Evolutionary conservation across 2,329 filamentous ascomycete species (phyloP), one percentile per base, ranked within the genome.

Genomic region (Fusarium concolor): DNA sequence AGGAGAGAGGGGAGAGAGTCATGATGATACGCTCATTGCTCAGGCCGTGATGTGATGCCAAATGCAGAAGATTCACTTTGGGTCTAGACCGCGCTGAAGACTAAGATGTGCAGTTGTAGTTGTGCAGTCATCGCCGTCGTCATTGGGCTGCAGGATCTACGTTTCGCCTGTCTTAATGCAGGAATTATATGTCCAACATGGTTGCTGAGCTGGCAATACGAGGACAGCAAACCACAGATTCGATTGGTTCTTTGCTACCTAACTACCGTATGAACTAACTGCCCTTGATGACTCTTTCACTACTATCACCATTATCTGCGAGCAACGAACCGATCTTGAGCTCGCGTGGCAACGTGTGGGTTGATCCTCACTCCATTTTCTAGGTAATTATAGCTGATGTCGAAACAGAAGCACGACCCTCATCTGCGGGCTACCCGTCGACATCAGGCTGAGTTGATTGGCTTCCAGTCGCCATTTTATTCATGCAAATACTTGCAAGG

Each of bases 401-500:
- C 62, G 71, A 73, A 73, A 73, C 67, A 69, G 57, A 72, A 71
- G 69, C 67, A 67, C 46, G 56, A 47, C 53, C 59, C 60, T 20
- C 54, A 47, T 35, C 44, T 41, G 64, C 57, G 67, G 67, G 45
- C 49, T 61, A 65, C 57, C 67, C 65, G 69, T 51, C 45, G 39
- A 42, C 57, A 31, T 52, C 39, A 39, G 33, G 15, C 46, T 24
- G 42, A 24, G 17, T 22, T 69, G 64, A 71, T 73, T 73, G 71
- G 71, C 46, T 52, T 47, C 29, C 28, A 50, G 38, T 28, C 31
- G 54, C 37, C 45, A 53, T 31, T 31, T 31, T 31, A 62, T 73
- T 73, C 66, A 73, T 73, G 71, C 71, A 57, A 67, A 73, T 62
- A 63, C 68, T 68, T 68, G 66, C 53, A 62, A 29, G 35, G 56